Conservation (phyloP, 257 asterid species). For the Handroanthus guayacan region DNA sequence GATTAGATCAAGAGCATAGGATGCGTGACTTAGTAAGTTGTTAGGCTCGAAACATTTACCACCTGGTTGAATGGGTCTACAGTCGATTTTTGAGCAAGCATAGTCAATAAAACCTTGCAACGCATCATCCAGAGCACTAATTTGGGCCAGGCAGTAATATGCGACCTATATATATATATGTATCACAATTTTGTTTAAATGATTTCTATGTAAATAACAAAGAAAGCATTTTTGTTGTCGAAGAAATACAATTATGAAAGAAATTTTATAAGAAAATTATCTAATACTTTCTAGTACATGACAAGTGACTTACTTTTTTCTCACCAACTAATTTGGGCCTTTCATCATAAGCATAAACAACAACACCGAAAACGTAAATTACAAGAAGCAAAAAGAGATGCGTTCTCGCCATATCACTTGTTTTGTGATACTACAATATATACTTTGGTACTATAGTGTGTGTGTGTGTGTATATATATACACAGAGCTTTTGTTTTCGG, state of each 20-base stretch:
- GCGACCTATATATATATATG: background rate
- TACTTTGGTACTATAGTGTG: background rate
- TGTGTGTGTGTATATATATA: too few species aligned
- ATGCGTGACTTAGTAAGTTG: background rate
- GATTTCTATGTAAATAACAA: background rate
- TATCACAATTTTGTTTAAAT: too few species aligned
- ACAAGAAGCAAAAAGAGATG: background rate
- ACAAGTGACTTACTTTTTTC: background rate
- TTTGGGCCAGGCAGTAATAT: background rate
- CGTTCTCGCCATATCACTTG: too few species aligned
- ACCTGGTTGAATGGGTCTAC: conserved; percentile 25
- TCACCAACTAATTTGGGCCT: background rate
- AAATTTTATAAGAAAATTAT: too few species aligned
- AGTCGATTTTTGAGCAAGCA: conserved; percentile 24
- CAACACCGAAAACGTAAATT: background rate
- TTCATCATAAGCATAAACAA: background rate
- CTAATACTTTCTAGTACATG: background rate
- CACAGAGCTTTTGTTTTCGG: too few species aligned
- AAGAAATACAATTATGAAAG: too few species aligned
- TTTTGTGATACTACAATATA: background rate
- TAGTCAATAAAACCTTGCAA: conserved; percentile 22
- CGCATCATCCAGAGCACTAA: background rate
- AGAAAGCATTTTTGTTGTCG: too few species aligned
- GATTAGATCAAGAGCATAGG: too few species aligned
- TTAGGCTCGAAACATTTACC: conserved; percentile 29